Base-by-base conservation (phyloP, 176 grass and related monocot species). In the Oryza australiensis region DNA sequence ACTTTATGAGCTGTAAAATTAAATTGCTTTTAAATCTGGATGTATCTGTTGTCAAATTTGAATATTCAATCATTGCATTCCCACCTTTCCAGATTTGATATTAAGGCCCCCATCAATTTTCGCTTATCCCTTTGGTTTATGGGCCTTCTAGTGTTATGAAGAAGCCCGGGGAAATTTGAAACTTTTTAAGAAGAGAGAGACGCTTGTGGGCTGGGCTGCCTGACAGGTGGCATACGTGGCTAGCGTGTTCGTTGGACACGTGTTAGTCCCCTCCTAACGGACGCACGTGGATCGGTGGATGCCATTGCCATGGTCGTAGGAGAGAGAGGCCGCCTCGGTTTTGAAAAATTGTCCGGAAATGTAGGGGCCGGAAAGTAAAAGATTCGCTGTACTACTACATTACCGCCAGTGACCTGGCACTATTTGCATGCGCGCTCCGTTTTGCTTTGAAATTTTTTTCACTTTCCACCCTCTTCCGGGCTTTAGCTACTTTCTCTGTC, bases 1-100 rank as follows among this genome's bases (percentile, higher is more conserved):
- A 24, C 68, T 84, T 45, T n/a, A 62, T 84, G 75, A 84, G 37
- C 81, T 68, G 75, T 67, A 72, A 29, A 15, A 24, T 3, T 51
- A 60, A 24, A 24, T 23, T 4, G n/a, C 3, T 12, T 68, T 3
- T 10, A 66, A 37, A 24, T 49, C 55, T 13, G 22, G 18, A 41
- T 29, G 38, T 5, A 42, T 48, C 5, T 6, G 18, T 33, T 32
- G 2, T 16, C 7, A 35, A 30, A 30, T 30, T 20, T 20, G 70
- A 49, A 73, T 73, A 7, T 53, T 18, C 28, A 12, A 26, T 75
- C 45, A 51, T n/a, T 26, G 22, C 28, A 2, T 53, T 1, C 5
- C 15, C 18, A 57, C 9, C 20, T 57, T 3, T 57, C 0, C 20
- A n/a, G 0, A 6, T 6, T 20, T 18, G 4, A 1, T 51, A 20